A percentile compares a stretch with the other conserved stretches of the same genome.
Conservation (phyloP, 2,329 filamentous ascomycete species). For the Tolypocladium capitatum region DNA sequence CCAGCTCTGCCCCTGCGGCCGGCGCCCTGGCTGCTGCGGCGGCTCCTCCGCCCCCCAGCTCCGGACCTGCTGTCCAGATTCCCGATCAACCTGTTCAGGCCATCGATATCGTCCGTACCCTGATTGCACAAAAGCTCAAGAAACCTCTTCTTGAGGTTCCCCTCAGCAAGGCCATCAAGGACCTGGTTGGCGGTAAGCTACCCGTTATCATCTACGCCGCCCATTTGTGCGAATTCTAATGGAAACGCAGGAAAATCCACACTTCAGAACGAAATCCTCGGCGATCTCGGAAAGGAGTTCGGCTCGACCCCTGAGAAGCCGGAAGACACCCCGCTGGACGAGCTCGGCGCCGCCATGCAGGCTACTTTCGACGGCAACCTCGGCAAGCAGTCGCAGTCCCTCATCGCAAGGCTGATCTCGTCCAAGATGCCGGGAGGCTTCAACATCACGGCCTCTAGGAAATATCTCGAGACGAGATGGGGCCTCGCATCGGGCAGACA, state of each 20-base stretch:
- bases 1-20: constrained; percentile 39
- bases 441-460: constrained; percentile 91
- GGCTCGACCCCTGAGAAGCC: constrained; percentile 96
- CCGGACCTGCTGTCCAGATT: constrained; percentile 77
- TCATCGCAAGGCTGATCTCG: constrained; percentile 88
- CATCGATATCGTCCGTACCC: constrained; percentile 73
- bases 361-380: constrained; percentile 97
- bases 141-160: constrained; percentile 82
- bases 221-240: not conserved
- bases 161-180: constrained; percentile 93
- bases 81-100: constrained; percentile 79
- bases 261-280: constrained; percentile 95
- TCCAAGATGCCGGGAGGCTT: constrained; percentile 99
- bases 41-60: constrained; percentile 50
- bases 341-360: constrained; percentile 90
- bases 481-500: constrained; percentile 76
- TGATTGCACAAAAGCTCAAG: constrained; percentile 97
- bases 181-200: constrained; percentile 80
- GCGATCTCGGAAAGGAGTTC: constrained; percentile 96
- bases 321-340: constrained; percentile 92
- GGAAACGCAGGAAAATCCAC: constrained; percentile 72
- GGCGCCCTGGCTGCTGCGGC: constrained; percentile 42
- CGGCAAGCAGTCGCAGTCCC: constrained; percentile 87
- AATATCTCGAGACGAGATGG: constrained; percentile 91
- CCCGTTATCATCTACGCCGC: not conserved